Evolutionary conservation across 148 eudicot genomes (phyloP).

Genomic region (Arctostaphylos glauca): DNA sequence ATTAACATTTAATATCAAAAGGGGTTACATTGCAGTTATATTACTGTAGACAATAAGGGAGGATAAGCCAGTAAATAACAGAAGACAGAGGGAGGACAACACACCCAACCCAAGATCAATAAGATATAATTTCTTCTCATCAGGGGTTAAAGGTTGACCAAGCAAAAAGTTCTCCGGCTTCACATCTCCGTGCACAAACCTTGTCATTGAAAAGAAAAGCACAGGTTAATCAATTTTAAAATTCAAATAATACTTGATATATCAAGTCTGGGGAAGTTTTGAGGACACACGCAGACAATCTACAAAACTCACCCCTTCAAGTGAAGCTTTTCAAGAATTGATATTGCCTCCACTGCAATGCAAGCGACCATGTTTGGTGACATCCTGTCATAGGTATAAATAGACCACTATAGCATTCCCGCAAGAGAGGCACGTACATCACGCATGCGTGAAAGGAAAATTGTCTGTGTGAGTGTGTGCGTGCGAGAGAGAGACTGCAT

Average conservation of each 20-base stretch:
- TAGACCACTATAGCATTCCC: background rate
- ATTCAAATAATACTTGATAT: background rate
- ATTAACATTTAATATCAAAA: background rate
- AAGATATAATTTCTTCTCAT: conserved; percentile 85
- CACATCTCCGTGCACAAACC: conserved; percentile 92
- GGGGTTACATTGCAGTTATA: background rate
- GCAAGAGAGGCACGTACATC: background rate
- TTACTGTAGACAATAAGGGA: background rate
- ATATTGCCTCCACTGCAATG: conserved; percentile 79
- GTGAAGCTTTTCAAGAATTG: conserved; percentile 85
- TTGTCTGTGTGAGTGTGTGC: background rate
- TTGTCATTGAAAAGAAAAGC: conserved; percentile 19
- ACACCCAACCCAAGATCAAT: conserved; percentile 84
- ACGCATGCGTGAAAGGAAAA: background rate
- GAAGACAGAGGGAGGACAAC: conserved; percentile 6
- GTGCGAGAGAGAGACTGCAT: background rate
- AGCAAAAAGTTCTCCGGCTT: conserved; percentile 90
- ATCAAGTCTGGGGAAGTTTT: background rate
- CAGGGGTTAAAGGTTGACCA: conserved; percentile 72
- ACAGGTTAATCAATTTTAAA: background rate
- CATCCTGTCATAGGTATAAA: conserved; percentile 59
- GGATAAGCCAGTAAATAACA: conserved; percentile 1
- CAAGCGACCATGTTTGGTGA: conserved; percentile 85
- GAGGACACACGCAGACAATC: background rate
- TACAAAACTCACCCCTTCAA: conserved; percentile 54